Evolutionary conservation across 169 alveolate species (phyloP).

Genomic region (Eimeria brunetti): DNA sequence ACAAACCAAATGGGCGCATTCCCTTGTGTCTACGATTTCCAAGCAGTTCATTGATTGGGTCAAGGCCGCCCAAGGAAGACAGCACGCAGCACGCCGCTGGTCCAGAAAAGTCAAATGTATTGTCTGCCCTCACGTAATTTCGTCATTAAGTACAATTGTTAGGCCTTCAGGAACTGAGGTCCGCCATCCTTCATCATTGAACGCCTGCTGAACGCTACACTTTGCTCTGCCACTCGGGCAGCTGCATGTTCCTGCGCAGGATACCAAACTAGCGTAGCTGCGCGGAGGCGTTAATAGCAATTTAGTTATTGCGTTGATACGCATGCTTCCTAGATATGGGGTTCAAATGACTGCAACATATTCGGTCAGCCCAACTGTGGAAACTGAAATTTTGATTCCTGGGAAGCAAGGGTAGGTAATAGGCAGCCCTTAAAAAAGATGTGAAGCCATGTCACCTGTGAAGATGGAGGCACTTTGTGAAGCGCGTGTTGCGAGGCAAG

Average conservation of each 20-base stretch:
- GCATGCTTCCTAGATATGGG: not conserved
- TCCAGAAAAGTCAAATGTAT: not conserved
- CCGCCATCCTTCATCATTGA: constrained; percentile 3
- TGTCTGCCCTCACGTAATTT: constrained; percentile 8
- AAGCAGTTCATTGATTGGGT: not conserved
- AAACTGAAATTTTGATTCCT: not conserved
- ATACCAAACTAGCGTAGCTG: not conserved
- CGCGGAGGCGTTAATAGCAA: not conserved
- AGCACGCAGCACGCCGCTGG: not conserved
- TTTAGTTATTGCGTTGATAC: not conserved
- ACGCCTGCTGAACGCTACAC: constrained; percentile 4
- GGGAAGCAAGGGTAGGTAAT: not conserved
- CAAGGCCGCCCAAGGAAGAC: not conserved
- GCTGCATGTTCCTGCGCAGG: constrained; percentile 36
- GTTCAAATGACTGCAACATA: not conserved
- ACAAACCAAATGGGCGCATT: not conserved
- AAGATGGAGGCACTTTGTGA: not conserved
- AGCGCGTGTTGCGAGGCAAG: constrained; percentile 44
- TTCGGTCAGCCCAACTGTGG: not conserved
- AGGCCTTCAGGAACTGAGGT: constrained; percentile 6
- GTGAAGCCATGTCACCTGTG: constrained; percentile 17
- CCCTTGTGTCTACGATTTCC: not conserved
- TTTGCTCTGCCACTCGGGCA: constrained; percentile 16
- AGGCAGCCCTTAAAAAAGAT: not conserved
- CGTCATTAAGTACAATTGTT: not conserved